Base-by-base conservation (phyloP, 2,329 filamentous ascomycete species). In the Fusarium sp. region DNA sequence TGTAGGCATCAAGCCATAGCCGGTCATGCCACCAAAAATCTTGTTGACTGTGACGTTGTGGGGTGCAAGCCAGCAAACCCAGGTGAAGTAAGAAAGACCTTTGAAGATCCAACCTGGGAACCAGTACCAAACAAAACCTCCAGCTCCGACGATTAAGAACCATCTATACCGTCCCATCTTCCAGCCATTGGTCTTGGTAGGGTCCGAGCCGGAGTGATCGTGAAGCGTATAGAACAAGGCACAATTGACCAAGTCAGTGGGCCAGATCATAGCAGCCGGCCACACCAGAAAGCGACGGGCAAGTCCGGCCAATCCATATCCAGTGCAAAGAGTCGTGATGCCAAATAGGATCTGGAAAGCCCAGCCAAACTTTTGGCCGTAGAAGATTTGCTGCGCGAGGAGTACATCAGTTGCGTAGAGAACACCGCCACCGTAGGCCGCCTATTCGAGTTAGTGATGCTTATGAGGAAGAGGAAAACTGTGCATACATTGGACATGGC, bases 31-130 rank as follows among this genome's bases (percentile, higher is more conserved):
- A 10, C 89, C 89, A 68, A 91, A 90, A n/a, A 91, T 75, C 80
- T 91, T 89, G 79, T 91, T 91, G 70, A 91, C 80, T n/a, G 89
- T 78, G 9, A 88, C 83, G 65, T 86, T 90, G 58, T 90, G 83
- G 13, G 90, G 90, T n/a, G 87, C 88, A 66, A 91, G 88, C 84
- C 84, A 92, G 56, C 89, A 91, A 35, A 88, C 81, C 80, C 89
- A 91, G 40, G 88, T 89, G 75, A 92, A 92, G 72, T 88, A 86
- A 40, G 87, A 89, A 9, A 92, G 82, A 56, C 89, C 90, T 60
- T 89, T 89, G 67, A 89, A 90, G 46, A 93, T 87, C 77, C 88
- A 89, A 8, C 88, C 89, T 0, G 90, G 90, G 74, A 91, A 86
- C 86, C 88, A 91, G 74, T 90, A 89, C 88, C 88, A 87, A 42